Evolutionary conservation across 768 basidiomycete genomes (phyloP), one percentile per base, ranked within the genome.

Genomic region (Hysterangium stoloniferum): DNA sequence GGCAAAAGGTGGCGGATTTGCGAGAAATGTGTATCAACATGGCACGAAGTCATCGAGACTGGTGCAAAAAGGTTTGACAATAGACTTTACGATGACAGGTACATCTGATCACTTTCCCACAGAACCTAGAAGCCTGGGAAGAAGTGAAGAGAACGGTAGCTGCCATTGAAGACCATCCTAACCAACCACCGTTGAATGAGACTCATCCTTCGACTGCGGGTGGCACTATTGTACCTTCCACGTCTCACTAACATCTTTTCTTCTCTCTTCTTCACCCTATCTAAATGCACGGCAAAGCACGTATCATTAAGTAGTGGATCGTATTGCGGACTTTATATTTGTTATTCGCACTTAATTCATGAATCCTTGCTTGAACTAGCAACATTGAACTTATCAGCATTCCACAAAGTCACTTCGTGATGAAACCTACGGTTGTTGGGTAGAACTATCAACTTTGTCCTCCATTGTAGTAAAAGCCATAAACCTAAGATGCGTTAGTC

Each of bases 51-150:
- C 96, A 99, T 65, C 78, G 86, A 44, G 96, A 98, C 58, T 98
- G 94, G 94, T 95, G 92, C 66, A 84, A 87, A 72, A 89, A 93
- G 82, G 95, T 92, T 25, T 51, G 25, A 8, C 24, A 25, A n/a
- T n/a, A n/a, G n/a, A n/a, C 3, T 28, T 22, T 28, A 12, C 2
- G 34, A 20, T 29, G 33, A 11, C 9, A 53, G 25, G 61, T 46
- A 45, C 12, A 5, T 2, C 43, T 6, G 13, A 20, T 25, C 11
- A 15, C 20, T 48, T 34, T 19, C 12, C 41, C 49, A 36, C 58
- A 97, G 95, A 99, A 98, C 68, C 73, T 99, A 44, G 89, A 96
- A 61, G 88, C 86, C 47, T 99, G 96, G 96, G 86, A 95, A 69
- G 92, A 92, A 60, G 96, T 92, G 7, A 90, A 90, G 72, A 79